Evolutionary conservation across 345 rosid genomes (phyloP).

Genomic region (Lepidium didymum): DNA sequence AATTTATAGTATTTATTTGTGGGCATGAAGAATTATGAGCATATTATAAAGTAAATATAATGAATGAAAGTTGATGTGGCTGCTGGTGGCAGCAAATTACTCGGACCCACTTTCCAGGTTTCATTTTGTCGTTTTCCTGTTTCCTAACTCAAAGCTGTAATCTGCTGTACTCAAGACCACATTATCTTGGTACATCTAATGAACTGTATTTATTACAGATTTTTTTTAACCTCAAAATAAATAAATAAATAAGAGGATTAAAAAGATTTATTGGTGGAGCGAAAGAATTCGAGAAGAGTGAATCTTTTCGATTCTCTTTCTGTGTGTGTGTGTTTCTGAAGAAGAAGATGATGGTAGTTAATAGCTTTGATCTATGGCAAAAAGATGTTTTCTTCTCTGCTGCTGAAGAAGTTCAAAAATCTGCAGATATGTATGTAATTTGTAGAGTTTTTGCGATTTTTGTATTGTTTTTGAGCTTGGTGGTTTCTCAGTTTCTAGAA

Average conservation of each 20-base stretch:
- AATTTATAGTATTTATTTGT: neutral
- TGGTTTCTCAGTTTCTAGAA: too few relatives aligned
- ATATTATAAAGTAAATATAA: neutral
- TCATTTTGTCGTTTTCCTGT: slow-evolving; percentile 4
- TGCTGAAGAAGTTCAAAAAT: slow-evolving; percentile 83
- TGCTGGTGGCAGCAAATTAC: slow-evolving; percentile 5
- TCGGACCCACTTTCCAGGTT: neutral
- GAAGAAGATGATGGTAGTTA: slow-evolving; percentile 62
- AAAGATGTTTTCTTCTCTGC: slow-evolving; percentile 75
- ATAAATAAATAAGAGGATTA: neutral
- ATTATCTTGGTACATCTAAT: neutral
- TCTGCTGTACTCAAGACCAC: neutral
- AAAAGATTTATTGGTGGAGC: neutral
- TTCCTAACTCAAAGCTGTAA: neutral
- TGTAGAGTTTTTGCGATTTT: neutral
- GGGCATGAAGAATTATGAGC: neutral
- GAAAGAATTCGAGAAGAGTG: neutral
- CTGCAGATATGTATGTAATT: slow-evolving; percentile 60
- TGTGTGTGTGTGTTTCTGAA: neutral
- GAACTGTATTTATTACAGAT: too few relatives aligned
- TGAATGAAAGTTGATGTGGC: neutral
- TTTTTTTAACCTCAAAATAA: neutral
- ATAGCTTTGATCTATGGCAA: slow-evolving; percentile 72
- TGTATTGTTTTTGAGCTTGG: neutral
- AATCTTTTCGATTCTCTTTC: neutral